Conservation (phyloP, 2,329 filamentous ascomycete species). For the Talaromyces albobiverticillius region DNA sequence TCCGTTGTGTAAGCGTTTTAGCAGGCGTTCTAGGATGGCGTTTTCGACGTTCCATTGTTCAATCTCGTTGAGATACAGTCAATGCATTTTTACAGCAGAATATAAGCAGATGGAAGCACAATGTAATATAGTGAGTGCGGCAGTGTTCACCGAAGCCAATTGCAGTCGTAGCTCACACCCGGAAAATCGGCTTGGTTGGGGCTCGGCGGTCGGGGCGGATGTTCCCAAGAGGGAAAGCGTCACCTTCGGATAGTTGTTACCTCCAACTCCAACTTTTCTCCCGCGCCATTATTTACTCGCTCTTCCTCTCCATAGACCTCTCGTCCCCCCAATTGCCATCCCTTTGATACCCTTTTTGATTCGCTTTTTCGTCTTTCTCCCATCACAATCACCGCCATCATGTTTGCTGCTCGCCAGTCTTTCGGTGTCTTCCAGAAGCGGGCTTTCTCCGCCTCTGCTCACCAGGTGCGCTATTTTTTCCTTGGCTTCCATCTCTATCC, state of each 20-base stretch:
- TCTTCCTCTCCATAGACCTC: slow-evolving; percentile 16
- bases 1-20: neutral
- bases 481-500: slow-evolving; percentile 11
- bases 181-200: slow-evolving; percentile 6
- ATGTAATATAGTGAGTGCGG: no score
- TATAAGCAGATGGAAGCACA: no score
- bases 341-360: neutral
- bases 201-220: neutral
- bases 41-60: no score
- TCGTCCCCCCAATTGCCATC: slow-evolving; percentile 12
- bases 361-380: neutral
- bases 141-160: no score
- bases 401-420: slow-evolving; percentile 68
- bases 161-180: no score
- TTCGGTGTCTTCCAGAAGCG: slow-evolving; percentile 65
- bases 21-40: slow-evolving; percentile 7
- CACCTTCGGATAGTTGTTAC: slow-evolving; percentile 4
- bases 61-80: no score
- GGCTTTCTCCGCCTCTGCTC: slow-evolving; percentile 76
- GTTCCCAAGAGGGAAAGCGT: neutral
- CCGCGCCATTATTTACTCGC: slow-evolving; percentile 22
- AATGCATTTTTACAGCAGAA: no score
- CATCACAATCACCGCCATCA: slow-evolving; percentile 43
- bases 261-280: slow-evolving; percentile 15
- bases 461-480: slow-evolving; percentile 59